Percentiles rank a stretch among this genome's conserved stretches.
phyloP scores from a whole-genome alignment of 768 basidiomycete genomes.

The Boletus tomentosulus region DNA sequence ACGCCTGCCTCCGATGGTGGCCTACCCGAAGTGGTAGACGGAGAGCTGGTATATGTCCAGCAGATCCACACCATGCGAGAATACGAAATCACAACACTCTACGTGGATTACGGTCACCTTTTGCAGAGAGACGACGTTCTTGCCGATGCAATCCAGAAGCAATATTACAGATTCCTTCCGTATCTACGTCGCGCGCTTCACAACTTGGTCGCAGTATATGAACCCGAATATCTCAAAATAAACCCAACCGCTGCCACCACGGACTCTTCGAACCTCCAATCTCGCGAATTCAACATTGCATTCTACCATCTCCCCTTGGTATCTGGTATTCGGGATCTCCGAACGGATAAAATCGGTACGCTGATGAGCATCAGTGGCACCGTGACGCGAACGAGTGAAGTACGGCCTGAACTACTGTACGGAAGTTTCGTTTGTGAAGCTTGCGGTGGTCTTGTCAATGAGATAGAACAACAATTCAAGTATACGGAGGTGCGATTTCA shows the following conservation, averaged over 20 bases:
- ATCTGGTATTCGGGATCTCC: constrained; percentile 89
- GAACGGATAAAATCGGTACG: constrained; percentile 91
- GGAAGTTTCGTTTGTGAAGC: constrained; percentile 92
- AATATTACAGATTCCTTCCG: constrained; percentile 96
- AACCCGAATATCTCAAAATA: constrained; percentile 92
- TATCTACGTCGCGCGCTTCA: constrained; percentile 89
- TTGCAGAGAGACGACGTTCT: constrained; percentile 89
- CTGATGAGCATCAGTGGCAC: constrained; percentile 95
- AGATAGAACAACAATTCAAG: constrained; percentile 99
- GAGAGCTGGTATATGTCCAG: constrained; percentile 78
- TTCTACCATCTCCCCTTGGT: constrained; percentile 94
- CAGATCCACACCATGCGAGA: constrained; percentile 96
- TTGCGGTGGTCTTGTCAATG: constrained; percentile 80
- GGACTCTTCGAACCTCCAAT: constrained; percentile 83
- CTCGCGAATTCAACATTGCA: constrained; percentile 91
- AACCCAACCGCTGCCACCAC: constrained; percentile 86
- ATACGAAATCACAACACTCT: constrained; percentile 91
- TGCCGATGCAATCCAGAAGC: constrained; percentile 87
- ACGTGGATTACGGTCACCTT: constrained; percentile 92
- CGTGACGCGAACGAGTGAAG: constrained; percentile 95
- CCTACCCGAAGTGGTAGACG: constrained; percentile 49
- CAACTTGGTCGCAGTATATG: constrained; percentile 83
- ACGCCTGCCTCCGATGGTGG: constrained; percentile 78
- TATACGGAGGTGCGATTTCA: constrained; percentile 78
- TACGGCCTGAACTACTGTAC: constrained; percentile 88